A percentile compares a stretch with the other conserved stretches of the same genome.
Conservation (phyloP, 805 yeast genomes). For the Nakazawaea anatomiae region DNA sequence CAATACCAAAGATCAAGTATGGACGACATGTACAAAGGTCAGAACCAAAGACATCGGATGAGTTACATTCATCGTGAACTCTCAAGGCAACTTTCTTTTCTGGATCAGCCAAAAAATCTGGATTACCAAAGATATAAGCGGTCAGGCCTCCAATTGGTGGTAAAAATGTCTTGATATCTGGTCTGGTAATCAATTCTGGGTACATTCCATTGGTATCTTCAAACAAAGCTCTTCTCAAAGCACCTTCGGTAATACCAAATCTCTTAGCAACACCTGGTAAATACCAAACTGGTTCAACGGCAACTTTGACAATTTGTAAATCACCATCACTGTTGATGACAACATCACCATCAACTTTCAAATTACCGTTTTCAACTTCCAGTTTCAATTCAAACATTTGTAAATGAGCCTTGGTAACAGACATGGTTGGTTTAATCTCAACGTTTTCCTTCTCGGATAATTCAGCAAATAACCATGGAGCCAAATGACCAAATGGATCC, state of each 20-base stretch:
- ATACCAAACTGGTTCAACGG: constrained; percentile 69
- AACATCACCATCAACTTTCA: constrained; percentile 53
- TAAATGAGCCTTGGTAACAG: constrained; percentile 62
- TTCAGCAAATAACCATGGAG: constrained; percentile 52
- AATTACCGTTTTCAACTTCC: constrained; percentile 46
- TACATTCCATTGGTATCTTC: constrained; percentile 70
- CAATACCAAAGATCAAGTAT: constrained; percentile 57
- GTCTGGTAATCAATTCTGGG: constrained; percentile 63
- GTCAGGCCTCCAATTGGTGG: constrained; percentile 70
- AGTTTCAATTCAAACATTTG: constrained; percentile 53
- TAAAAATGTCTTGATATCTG: constrained; percentile 57
- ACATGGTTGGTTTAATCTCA: constrained; percentile 59
- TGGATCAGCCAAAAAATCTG: constrained; percentile 46
- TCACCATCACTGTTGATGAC: constrained; percentile 58
- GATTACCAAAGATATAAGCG: constrained; percentile 61
- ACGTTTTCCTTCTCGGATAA: constrained; percentile 38
- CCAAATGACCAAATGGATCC: constrained; percentile 64
- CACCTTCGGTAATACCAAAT: constrained; percentile 49
- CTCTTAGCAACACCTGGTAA: constrained; percentile 65
- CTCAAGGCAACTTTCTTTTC: constrained; percentile 48
- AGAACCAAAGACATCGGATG: constrained; percentile 63
- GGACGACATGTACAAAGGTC: constrained; percentile 71
- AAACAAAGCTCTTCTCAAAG: constrained; percentile 53
- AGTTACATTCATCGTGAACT: constrained; percentile 66
- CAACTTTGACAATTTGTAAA: constrained; percentile 55